These are phyloP conservation scores for Schizothecium vesticola DNA, from an alignment of 495 filamentous ascomycete species.

Conservation along the genomic window DNA sequence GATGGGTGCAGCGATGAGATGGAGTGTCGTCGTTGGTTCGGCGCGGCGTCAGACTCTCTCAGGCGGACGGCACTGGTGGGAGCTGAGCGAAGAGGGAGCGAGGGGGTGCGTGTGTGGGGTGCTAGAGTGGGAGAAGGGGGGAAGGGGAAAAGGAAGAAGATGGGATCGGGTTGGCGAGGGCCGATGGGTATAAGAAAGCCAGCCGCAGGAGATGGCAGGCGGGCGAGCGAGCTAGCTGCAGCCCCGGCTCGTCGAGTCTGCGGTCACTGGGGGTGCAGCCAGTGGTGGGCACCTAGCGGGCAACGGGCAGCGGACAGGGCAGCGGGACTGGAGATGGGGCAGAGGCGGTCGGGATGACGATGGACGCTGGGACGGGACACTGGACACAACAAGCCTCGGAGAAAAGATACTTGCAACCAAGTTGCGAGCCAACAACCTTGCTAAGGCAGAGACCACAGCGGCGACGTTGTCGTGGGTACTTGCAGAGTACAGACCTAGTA, in stretches of 20 bases:
- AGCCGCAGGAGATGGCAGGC: constrained; percentile 6
- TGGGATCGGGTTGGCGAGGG: constrained; percentile 12
- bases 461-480: too few relatives aligned
- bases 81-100: neutral
- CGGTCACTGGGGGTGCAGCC: neutral
- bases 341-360: neutral
- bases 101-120: constrained; percentile 10
- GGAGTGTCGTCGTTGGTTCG: neutral
- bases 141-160: constrained; percentile 5
- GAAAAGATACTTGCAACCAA: neutral
- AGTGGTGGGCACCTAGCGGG: neutral
- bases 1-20: neutral
- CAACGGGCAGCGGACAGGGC: neutral
- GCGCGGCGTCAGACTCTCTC: constrained; percentile 4
- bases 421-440: neutral
- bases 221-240: constrained; percentile 5
- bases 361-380: neutral
- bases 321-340: neutral
- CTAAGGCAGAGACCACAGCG: neutral
- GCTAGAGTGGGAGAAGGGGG: constrained; percentile 1
- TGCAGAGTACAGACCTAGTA: too few relatives aligned
- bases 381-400: neutral
- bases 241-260: neutral
- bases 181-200: constrained; percentile 12
- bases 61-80: neutral